Evolutionary conservation across 805 yeast genomes (phyloP).

Genomic region (Pichia scutulata): DNA sequence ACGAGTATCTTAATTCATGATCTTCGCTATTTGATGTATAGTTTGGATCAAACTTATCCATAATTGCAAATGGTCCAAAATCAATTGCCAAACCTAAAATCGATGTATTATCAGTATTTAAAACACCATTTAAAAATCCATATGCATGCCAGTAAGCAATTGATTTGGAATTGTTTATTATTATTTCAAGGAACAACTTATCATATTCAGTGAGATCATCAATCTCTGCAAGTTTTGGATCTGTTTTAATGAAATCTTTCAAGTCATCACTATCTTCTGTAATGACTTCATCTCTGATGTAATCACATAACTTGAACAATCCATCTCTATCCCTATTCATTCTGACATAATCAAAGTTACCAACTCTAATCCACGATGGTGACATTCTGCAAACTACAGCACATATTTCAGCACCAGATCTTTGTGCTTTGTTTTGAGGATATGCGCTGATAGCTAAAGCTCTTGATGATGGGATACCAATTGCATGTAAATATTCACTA

Average conservation of each 20-base stretch:
- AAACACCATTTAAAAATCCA: slow-evolving; percentile 90
- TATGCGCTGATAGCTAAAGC: slow-evolving; percentile 66
- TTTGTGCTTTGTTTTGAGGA: slow-evolving; percentile 70
- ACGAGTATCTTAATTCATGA: slow-evolving; percentile 59
- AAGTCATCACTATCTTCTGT: slow-evolving; percentile 24
- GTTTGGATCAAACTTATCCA: slow-evolving; percentile 75
- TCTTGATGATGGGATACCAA: slow-evolving; percentile 82
- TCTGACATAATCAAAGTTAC: slow-evolving; percentile 78
- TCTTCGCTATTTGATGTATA: slow-evolving; percentile 93
- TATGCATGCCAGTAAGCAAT: slow-evolving; percentile 86
- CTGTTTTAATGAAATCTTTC: slow-evolving; percentile 24
- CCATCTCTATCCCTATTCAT: slow-evolving; percentile 64
- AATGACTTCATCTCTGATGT: slow-evolving; percentile 59
- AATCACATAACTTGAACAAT: slow-evolving; percentile 57
- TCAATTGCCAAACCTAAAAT: slow-evolving; percentile 84
- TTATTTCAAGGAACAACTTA: slow-evolving; percentile 61
- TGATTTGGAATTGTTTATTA: slow-evolving; percentile 64
- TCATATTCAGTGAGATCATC: slow-evolving; percentile 54
- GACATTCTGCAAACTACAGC: slow-evolving; percentile 83
- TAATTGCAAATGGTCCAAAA: slow-evolving; percentile 89
- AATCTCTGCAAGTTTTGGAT: slow-evolving; percentile 17
- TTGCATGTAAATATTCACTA: slow-evolving; percentile 70
- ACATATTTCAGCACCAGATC: slow-evolving; percentile 68
- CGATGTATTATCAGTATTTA: slow-evolving; percentile 91
- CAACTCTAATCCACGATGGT: slow-evolving; percentile 79